These are phyloP conservation scores for Yarrowia divulgata DNA, from an alignment of 805 yeast species.

Conservation along the genomic window DNA sequence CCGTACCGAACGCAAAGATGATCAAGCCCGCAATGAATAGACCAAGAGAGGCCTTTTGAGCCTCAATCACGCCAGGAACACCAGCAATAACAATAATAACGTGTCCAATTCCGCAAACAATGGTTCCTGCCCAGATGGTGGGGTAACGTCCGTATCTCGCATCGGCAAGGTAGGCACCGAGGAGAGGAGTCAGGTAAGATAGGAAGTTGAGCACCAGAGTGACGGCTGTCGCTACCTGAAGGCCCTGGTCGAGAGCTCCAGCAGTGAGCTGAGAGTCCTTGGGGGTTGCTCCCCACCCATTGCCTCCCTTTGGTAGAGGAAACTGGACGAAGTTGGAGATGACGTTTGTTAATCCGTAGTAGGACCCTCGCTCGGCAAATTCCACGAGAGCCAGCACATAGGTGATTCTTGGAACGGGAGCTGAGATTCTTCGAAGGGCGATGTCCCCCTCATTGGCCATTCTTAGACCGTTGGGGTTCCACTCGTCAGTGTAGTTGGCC, in stretches of 20 bases:
- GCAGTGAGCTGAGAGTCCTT: conserved; percentile 40
- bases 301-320: conserved; percentile 59
- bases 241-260: conserved; percentile 24
- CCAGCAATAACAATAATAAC: conserved; percentile 21
- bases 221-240: conserved; percentile 8
- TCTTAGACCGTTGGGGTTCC: conserved; percentile 18
- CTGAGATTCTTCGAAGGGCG: conserved; percentile 1
- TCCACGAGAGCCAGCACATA: conserved; percentile 51
- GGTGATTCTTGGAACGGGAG: conserved; percentile 5
- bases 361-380: conserved; percentile 64
- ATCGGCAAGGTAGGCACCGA: conserved; percentile 15
- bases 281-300: conserved; percentile 56
- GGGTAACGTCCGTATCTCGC: conserved; percentile 25
- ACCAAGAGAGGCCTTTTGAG: conserved; percentile 11
- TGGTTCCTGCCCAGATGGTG: conserved; percentile 21
- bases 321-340: conserved; percentile 60
- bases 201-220: conserved; percentile 19
- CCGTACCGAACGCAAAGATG: conserved; percentile 17
- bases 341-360: conserved; percentile 57
- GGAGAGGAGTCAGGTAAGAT: conserved; percentile 17
- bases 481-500: conserved; percentile 9
- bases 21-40: conserved; percentile 7
- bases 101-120: conserved; percentile 13
- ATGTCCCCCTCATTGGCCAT: neutral
- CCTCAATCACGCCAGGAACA: conserved; percentile 10